phyloP scores from a whole-genome alignment of 2,329 filamentous ascomycete species.

The Claviceps sp. region DNA sequence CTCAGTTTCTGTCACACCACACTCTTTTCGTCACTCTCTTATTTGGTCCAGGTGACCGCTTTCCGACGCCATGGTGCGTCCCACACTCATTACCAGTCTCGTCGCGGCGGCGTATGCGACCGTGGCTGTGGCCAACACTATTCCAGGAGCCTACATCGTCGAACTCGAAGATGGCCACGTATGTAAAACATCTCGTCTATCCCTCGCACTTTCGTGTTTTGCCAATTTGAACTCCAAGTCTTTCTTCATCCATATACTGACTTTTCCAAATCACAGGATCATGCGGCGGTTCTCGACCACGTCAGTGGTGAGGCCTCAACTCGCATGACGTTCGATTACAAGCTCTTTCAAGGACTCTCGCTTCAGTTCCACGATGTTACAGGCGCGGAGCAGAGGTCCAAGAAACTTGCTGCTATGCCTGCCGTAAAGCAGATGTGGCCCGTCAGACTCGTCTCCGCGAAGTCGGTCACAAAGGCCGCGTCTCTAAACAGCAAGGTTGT shows the following conservation, averaged over 20 bases:
- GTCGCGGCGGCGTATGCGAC: constrained; percentile 15
- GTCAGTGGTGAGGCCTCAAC: constrained; percentile 19
- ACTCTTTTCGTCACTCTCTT: not conserved
- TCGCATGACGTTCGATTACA: constrained; percentile 34
- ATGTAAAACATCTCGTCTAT: constrained; percentile 3
- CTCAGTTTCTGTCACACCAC: not conserved
- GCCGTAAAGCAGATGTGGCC: constrained; percentile 38
- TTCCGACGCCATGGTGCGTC: constrained; percentile 6
- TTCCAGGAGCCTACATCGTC: constrained; percentile 38
- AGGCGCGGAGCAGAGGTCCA: constrained; percentile 28
- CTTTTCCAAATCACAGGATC: not conserved
- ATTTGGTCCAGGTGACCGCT: not conserved
- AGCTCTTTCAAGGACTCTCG: constrained; percentile 40
- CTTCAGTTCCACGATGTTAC: constrained; percentile 35
- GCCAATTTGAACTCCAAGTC: too few relatives aligned
- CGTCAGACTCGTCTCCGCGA: constrained; percentile 24
- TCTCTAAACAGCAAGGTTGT: too few relatives aligned
- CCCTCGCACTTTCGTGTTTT: not conserved
- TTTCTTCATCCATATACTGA: not conserved
- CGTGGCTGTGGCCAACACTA: constrained; percentile 15
- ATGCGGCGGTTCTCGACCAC: not conserved
- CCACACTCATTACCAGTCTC: constrained; percentile 6
- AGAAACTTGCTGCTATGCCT: constrained; percentile 26
- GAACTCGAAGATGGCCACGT: constrained; percentile 39
- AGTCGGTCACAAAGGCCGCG: constrained; percentile 29